Evolutionary conservation across 306 rosid genomes (phyloP).

Genomic region (Albizia julibrissin): DNA sequence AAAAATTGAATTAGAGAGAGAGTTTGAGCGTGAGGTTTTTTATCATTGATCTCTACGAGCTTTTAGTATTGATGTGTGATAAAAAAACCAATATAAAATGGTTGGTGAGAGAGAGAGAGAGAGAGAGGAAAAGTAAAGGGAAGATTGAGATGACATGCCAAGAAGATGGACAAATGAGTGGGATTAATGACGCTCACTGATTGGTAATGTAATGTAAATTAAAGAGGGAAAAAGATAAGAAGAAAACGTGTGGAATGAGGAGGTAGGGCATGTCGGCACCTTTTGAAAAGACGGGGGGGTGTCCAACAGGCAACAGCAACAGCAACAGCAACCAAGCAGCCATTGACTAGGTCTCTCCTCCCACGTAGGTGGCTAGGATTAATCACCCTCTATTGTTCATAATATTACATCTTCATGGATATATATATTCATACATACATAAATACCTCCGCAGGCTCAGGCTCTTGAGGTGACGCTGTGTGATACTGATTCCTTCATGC

Average conservation of each 20-base stretch:
- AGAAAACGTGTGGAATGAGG: not conserved
- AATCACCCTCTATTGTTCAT: too few species aligned
- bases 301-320: too few species aligned
- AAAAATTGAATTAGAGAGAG: too few species aligned
- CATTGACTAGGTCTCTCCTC: constrained; percentile 3
- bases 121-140: not conserved
- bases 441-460: not conserved
- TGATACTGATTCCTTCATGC: not conserved
- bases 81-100: not conserved
- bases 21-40: not conserved
- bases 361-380: too few species aligned
- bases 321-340: not conserved
- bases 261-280: not conserved
- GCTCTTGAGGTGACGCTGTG: not conserved
- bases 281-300: not conserved
- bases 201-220: not conserved
- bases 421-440: too few species aligned
- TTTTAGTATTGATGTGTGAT: too few species aligned
- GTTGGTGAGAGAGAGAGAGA: not conserved
- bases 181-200: not conserved
- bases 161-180: not conserved
- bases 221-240: not conserved
- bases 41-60: not conserved
- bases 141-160: not conserved
- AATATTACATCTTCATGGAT: too few species aligned